A percentile compares a stretch with the other conserved stretches of the same genome.
These are phyloP conservation scores for Penicillium sp. DNA, from an alignment of 2,329 filamentous ascomycete species.

Conservation along the genomic window DNA sequence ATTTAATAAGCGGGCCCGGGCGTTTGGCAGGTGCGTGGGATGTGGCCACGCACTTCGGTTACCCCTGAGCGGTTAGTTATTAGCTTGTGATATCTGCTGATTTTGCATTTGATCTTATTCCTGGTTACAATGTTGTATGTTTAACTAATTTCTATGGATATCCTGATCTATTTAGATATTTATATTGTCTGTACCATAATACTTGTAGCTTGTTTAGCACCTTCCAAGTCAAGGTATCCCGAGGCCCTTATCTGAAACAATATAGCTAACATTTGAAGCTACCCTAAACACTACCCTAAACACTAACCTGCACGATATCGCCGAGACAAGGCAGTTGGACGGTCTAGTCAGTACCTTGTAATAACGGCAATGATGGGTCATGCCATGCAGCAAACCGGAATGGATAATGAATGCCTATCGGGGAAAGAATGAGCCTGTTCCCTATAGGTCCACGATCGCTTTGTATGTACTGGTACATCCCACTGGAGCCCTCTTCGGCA, in stretches of 20 bases:
- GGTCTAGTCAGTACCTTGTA: background rate
- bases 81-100: background rate
- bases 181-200: background rate
- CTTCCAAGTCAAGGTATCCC: background rate
- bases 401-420: background rate
- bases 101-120: background rate
- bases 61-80: background rate
- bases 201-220: background rate
- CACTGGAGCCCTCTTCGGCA: background rate
- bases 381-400: background rate
- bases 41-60: constrained; percentile 9
- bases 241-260: background rate
- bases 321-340: background rate
- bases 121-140: background rate
- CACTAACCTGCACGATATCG: background rate
- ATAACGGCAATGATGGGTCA: background rate
- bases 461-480: background rate
- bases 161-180: background rate
- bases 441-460: background rate
- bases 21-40: background rate
- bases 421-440: background rate
- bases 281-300: background rate
- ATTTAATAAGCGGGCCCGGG: background rate
- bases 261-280: background rate
- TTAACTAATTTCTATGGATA: background rate